Percentiles rank a stretch among this genome's conserved stretches.
Conservation (phyloP, 768 basidiomycete genomes). For the Filobasidium floriforme region DNA sequence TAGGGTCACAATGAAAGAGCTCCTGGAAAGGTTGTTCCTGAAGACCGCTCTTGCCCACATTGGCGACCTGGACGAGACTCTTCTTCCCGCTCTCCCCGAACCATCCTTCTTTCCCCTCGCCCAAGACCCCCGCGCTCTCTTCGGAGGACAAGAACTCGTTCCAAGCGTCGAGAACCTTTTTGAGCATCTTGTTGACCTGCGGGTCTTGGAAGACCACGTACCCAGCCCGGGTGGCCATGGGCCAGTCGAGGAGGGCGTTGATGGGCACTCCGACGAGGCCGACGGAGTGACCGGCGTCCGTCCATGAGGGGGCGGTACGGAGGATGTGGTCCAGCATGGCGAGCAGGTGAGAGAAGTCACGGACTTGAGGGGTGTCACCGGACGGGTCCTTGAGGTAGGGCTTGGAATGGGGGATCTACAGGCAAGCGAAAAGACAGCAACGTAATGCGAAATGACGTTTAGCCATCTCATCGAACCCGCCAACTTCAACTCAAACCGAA, state of each 20-base stretch:
- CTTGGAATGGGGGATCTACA: slow-evolving; percentile 35
- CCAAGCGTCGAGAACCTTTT: slow-evolving; percentile 54
- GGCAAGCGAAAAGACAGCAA: slow-evolving; percentile 5
- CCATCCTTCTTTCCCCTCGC: slow-evolving; percentile 49
- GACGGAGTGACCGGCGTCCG: slow-evolving; percentile 41
- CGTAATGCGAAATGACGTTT: neutral
- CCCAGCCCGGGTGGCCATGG: slow-evolving; percentile 48
- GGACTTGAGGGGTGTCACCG: slow-evolving; percentile 41
- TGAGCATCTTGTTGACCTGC: slow-evolving; percentile 50
- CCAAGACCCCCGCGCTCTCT: slow-evolving; percentile 50
- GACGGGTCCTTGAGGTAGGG: slow-evolving; percentile 39
- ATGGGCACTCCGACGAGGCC: slow-evolving; percentile 51
- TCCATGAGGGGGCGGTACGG: slow-evolving; percentile 48
- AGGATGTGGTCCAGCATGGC: slow-evolving; percentile 49
- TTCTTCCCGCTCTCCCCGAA: slow-evolving; percentile 47
- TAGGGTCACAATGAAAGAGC: slow-evolving; percentile 49
- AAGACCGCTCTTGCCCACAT: slow-evolving; percentile 31
- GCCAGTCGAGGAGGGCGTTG: slow-evolving; percentile 50
- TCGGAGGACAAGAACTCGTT: slow-evolving; percentile 49
- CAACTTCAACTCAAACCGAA: neutral
- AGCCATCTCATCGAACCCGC: neutral
- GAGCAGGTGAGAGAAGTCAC: slow-evolving; percentile 49
- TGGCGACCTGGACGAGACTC: slow-evolving; percentile 37
- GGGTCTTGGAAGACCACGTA: slow-evolving; percentile 47
- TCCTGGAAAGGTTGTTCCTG: slow-evolving; percentile 45